Percentiles rank a stretch among this genome's conserved stretches.
These are phyloP conservation scores for Trichosporon coremiiforme DNA, from an alignment of 1,284 basidiomycete genomes.

Conservation along the genomic window DNA sequence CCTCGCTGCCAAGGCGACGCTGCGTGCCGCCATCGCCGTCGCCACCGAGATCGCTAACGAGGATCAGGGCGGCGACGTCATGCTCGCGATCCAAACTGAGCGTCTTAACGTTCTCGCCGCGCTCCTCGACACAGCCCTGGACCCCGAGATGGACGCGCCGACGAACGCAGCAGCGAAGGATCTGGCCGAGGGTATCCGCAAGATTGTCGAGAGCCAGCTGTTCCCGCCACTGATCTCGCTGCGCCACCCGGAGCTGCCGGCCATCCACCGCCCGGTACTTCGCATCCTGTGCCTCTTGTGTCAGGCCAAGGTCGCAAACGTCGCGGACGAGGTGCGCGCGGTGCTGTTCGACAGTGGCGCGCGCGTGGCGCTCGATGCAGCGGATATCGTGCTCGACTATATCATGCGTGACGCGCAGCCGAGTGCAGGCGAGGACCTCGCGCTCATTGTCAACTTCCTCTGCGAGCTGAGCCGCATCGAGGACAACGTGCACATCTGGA, in stretches of 20 bases:
- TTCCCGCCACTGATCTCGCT: slow-evolving; percentile 77
- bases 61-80: slow-evolving; percentile 75
- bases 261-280: slow-evolving; percentile 78
- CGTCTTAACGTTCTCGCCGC: slow-evolving; percentile 73
- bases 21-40: slow-evolving; percentile 66
- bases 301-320: slow-evolving; percentile 26
- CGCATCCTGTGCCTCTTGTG: slow-evolving; percentile 75
- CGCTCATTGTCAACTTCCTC: slow-evolving; percentile 44
- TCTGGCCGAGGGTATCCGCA: slow-evolving; percentile 67
- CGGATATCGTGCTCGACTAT: slow-evolving; percentile 46
- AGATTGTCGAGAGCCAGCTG: slow-evolving; percentile 70
- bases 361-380: slow-evolving; percentile 45
- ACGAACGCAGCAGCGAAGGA: slow-evolving; percentile 50
- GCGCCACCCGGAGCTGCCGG: slow-evolving; percentile 66
- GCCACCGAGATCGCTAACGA: slow-evolving; percentile 71
- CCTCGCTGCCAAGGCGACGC: slow-evolving; percentile 62
- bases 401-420: slow-evolving; percentile 30
- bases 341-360: slow-evolving; percentile 42
- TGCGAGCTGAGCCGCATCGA: slow-evolving; percentile 42
- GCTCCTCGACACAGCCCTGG: slow-evolving; percentile 69
- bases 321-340: slow-evolving; percentile 29
- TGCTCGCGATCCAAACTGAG: slow-evolving; percentile 76
- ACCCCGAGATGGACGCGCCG: slow-evolving; percentile 62
- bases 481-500: slow-evolving; percentile 61
- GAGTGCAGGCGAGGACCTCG: slow-evolving; percentile 35